Evolutionary conservation across 306 rosid species (phyloP).

Genomic region (Acmispon strigosus): DNA sequence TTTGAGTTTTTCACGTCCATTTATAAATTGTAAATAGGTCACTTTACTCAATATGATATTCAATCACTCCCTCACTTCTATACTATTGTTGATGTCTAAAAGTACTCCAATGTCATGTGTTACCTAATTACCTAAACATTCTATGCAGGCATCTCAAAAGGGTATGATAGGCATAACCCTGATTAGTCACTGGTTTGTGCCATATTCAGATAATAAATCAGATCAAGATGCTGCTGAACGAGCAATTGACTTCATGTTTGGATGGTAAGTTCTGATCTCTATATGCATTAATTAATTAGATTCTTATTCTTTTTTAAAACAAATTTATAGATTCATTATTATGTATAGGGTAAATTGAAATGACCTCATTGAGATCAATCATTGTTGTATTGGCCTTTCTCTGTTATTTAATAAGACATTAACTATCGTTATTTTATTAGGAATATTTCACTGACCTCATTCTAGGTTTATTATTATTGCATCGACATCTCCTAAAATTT

Average conservation of each 20-base stretch:
- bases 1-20: too few species aligned
- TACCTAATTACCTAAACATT: background rate
- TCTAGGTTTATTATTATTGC: too few species aligned
- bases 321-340: too few species aligned
- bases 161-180: slow-evolving; percentile 56
- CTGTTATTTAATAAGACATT: too few species aligned
- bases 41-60: too few species aligned
- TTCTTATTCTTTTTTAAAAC: background rate
- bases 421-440: too few species aligned
- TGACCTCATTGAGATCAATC: too few species aligned
- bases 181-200: slow-evolving; percentile 37
- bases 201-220: slow-evolving; percentile 18
- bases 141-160: slow-evolving; percentile 45
- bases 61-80: background rate
- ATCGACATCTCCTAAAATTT: too few species aligned
- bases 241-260: slow-evolving; percentile 55
- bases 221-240: slow-evolving; percentile 36
- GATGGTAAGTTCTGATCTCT: slow-evolving; percentile 52
- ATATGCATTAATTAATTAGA: background rate
- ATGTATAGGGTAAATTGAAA: too few species aligned
- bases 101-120: background rate
- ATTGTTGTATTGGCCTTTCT: too few species aligned
- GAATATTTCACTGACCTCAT: too few species aligned
- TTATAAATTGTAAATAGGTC: too few species aligned
- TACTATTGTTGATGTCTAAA: background rate